Evolutionary conservation across 78 protist species (phyloP).

Genomic region (Mantamonas sphyraenae): DNA sequence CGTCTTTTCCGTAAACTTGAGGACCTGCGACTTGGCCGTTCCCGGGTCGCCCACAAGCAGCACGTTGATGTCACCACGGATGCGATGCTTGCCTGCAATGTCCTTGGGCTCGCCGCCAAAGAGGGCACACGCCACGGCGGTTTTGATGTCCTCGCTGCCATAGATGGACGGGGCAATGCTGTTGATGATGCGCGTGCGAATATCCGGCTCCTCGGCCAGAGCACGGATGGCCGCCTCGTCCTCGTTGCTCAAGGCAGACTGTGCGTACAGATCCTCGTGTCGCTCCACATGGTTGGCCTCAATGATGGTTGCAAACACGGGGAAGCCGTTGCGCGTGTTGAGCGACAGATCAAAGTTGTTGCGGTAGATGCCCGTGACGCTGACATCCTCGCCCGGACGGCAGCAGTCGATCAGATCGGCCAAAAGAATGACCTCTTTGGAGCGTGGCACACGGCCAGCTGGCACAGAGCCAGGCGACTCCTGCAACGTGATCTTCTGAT

Average conservation of each 20-base stretch:
- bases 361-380: constrained; percentile 80
- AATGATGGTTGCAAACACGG: constrained; percentile 93
- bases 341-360: constrained; percentile 69
- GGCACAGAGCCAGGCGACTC: constrained; percentile 98
- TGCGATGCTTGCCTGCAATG: constrained; percentile 55
- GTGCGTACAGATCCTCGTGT: constrained; percentile 34
- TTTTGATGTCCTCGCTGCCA: constrained; percentile 96
- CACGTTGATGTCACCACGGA: constrained; percentile 99
- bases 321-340: constrained; percentile 87
- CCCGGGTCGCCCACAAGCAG: constrained; percentile 99
- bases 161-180: constrained; percentile 96
- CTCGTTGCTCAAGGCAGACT: constrained; percentile 67
- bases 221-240: constrained; percentile 61
- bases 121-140: constrained; percentile 87
- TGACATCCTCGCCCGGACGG: constrained; percentile 94
- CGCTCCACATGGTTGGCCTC: constrained; percentile 87
- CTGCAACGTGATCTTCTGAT: constrained; percentile 88
- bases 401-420: constrained; percentile 87
- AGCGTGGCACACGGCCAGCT: constrained; percentile 97
- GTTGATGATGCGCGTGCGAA: constrained; percentile 60
- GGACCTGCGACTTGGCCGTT: constrained; percentile 41
- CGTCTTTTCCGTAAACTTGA: constrained; percentile 90
- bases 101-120: constrained; percentile 91
- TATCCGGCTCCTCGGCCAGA: constrained; percentile 58
- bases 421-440: constrained; percentile 81